Evolutionary conservation across 164 flowering plant species (phyloP).

Genomic region (Tetracentron sinense): DNA sequence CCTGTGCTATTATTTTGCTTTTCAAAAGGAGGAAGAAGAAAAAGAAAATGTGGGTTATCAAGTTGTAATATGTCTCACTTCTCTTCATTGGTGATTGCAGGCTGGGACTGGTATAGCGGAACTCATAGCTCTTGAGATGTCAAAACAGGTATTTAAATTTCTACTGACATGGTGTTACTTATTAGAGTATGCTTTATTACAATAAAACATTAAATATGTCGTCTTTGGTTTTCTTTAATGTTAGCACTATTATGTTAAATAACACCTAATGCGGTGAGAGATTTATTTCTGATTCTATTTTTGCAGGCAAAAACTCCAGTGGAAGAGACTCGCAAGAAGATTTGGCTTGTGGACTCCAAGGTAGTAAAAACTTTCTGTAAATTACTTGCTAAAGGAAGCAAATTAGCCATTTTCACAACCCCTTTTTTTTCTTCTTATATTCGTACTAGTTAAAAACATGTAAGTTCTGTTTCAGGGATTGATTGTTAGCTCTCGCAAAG

Average conservation of each 20-base stretch:
- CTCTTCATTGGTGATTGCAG: slow-evolving; percentile 34
- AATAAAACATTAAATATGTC: no score
- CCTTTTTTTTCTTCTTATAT: neutral
- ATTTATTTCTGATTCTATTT: slow-evolving; percentile 2
- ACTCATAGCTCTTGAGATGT: slow-evolving; percentile 84
- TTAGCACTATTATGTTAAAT: neutral
- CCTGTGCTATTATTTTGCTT: neutral
- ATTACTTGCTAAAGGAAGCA: neutral
- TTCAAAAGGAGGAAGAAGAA: neutral
- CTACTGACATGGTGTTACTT: neutral
- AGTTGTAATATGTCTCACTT: neutral
- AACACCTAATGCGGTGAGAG: neutral
- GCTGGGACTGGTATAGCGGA: slow-evolving; percentile 97
- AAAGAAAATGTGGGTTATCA: neutral
- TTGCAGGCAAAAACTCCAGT: slow-evolving; percentile 68
- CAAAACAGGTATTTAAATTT: slow-evolving; percentile 55
- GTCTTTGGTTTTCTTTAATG: neutral
- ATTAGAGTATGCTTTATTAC: no score
- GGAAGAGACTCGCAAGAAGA: slow-evolving; percentile 77
- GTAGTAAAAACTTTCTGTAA: slow-evolving; percentile 27
- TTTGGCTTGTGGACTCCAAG: slow-evolving; percentile 97
- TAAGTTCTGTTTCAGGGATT: slow-evolving; percentile 55
- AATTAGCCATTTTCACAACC: neutral
- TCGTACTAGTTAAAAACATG: neutral
- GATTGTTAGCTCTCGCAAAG: slow-evolving; percentile 75